Evolutionary conservation across 2,329 filamentous ascomycete genomes (phyloP), one percentile per base, ranked within the genome.

Genomic region (Pestalotiopsis sp.): DNA sequence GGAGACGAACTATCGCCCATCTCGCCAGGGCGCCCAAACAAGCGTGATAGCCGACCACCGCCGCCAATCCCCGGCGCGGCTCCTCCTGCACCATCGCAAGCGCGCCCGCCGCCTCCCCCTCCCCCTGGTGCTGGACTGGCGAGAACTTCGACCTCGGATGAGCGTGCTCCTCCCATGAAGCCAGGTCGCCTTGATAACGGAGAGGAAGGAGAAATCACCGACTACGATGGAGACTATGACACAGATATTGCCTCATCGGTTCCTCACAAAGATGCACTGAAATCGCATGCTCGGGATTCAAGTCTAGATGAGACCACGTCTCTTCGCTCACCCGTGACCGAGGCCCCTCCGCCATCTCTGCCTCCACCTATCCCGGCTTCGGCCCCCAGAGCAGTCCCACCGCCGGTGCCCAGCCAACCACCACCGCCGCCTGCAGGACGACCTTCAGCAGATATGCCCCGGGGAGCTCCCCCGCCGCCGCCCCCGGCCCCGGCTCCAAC

Each of bases 141-240:
- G 71, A 87, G 89, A 70, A 84, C 86, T 71, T 88, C 90, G 6
- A 91, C 90, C 2, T 81, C 83, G 62, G 88, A 91, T 72, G 85
- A 83, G 66, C 82, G 82, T 62, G 74, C 78, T 2, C 73, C 84
- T 13, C 82, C 86, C 17, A 80, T 81, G 67, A 76, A 74, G 27
- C 76, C 85, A 70, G 80, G 80, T 12, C 73, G 76, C 11, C 79
- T 82, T 68, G 83, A 83, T 70, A 86, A 82, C 39, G 91, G 91
- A 14, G 91, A 90, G 31, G 91, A 92, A 69, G 93, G 92, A 69
- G 94, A 97, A 75, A 87, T 94, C 41, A 97, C 94, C 0, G 95
- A 98, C 77, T 98, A 98, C 76, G 96, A 99, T 77, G 96, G 95
- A 6, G 96, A 98, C 77, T 98, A 98, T 78, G 96, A 98, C 75